phyloP scores from a whole-genome alignment of 192 early-diverging fungal species.

The Dispira parvispora region DNA sequence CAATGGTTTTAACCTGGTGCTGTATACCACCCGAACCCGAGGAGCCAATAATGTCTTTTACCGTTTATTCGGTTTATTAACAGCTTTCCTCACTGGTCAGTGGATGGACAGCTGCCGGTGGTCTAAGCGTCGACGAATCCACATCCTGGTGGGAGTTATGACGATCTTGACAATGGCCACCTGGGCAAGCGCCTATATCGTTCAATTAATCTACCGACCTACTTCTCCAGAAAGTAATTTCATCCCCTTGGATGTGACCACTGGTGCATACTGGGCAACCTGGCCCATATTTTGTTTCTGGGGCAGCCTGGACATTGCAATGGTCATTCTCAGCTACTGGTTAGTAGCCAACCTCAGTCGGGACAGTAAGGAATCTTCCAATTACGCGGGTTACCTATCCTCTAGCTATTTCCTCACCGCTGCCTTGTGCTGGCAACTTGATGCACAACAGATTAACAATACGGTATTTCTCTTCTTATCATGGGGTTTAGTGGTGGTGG shows the following conservation, averaged over 20 bases:
- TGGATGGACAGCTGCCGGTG: neutral
- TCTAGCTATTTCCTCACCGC: neutral
- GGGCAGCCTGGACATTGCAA: neutral
- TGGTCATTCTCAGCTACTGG: neutral
- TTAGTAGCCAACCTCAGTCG: neutral
- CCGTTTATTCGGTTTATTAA: neutral
- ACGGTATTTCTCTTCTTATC: neutral
- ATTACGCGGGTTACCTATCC: neutral
- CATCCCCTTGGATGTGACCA: neutral
- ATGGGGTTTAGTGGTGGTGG: neutral
- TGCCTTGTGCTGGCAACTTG: slow-evolving; percentile 5
- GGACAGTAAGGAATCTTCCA: slow-evolving; percentile 1
- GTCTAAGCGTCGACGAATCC: neutral
- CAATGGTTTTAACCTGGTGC: slow-evolving; percentile 5
- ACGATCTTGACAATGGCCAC: neutral
- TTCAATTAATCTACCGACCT: neutral
- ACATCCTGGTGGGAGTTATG: neutral
- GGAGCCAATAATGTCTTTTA: neutral
- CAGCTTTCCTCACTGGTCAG: neutral
- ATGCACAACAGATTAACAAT: neutral
- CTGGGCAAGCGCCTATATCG: neutral
- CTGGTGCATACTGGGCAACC: neutral
- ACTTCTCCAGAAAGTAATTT: neutral
- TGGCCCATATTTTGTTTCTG: neutral
- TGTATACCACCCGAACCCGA: neutral